Percentiles rank a stretch among this genome's conserved stretches.
Evolutionary conservation across 805 yeast species (phyloP).

Genomic region (Ogataea salicorniae): DNA sequence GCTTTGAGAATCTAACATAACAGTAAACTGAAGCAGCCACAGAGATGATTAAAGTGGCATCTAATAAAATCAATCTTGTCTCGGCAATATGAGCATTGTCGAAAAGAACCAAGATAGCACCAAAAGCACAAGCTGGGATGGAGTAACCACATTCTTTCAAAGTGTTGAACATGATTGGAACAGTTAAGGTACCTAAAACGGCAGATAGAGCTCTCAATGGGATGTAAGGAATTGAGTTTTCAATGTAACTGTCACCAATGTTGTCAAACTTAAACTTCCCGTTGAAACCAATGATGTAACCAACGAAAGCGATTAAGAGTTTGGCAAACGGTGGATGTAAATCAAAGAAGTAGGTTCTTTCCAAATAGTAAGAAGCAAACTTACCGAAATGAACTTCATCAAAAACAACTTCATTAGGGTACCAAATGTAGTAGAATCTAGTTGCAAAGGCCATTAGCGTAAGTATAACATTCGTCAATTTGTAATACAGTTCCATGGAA

Average conservation of each 20-base stretch:
- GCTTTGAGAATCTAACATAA: conserved; percentile 74
- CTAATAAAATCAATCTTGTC: conserved; percentile 85
- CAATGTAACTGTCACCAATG: conserved; percentile 77
- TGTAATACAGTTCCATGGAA: conserved; percentile 26
- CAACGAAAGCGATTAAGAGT: conserved; percentile 82
- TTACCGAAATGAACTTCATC: conserved; percentile 88
- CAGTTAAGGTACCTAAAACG: conserved; percentile 71
- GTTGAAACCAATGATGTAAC: conserved; percentile 82
- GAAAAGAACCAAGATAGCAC: conserved; percentile 68
- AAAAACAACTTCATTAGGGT: conserved; percentile 73
- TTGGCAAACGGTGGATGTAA: conserved; percentile 98
- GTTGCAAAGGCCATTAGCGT: conserved; percentile 42
- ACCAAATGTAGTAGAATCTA: conserved; percentile 57
- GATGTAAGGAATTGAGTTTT: conserved; percentile 79
- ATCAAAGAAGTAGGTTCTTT: conserved; percentile 90
- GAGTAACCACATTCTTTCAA: conserved; percentile 81
- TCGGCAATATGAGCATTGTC: conserved; percentile 90
- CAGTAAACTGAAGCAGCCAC: conserved; percentile 77
- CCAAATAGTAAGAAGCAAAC: conserved; percentile 78
- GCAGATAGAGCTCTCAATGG: conserved; percentile 80
- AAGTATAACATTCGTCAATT: conserved; percentile 32
- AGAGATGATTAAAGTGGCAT: conserved; percentile 79
- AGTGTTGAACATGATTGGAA: conserved; percentile 79
- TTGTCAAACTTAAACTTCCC: conserved; percentile 90
- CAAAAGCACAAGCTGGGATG: conserved; percentile 72